Percentiles rank a stretch among this genome's conserved stretches.
phyloP scores from a whole-genome alignment of 768 basidiomycete genomes.

The Chlorophyllum brunneum region DNA sequence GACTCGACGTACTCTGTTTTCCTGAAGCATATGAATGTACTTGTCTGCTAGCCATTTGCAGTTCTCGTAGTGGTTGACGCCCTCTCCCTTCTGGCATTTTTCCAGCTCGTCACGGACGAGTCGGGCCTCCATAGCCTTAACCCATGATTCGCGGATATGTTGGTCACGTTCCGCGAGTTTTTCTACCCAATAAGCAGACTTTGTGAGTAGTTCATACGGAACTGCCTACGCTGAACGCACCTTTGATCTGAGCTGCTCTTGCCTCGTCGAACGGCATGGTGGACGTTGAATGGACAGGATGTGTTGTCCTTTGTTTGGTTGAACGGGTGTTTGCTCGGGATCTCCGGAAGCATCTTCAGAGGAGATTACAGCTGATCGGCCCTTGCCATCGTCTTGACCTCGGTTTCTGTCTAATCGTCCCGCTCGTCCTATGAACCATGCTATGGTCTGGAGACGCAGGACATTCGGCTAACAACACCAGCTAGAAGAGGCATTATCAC shows the following conservation, averaged over 20 bases:
- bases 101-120: slow-evolving; percentile 84
- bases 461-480: not conserved
- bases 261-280: slow-evolving; percentile 39
- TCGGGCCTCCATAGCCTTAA: slow-evolving; percentile 89
- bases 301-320: slow-evolving; percentile 24
- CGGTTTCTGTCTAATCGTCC: not conserved
- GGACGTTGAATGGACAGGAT: slow-evolving; percentile 18
- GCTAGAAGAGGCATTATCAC: not conserved
- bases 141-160: slow-evolving; percentile 87
- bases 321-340: slow-evolving; percentile 7
- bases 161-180: slow-evolving; percentile 68
- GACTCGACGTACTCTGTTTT: slow-evolving; percentile 64
- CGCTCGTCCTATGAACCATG: not conserved
- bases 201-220: not conserved
- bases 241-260: slow-evolving; percentile 40
- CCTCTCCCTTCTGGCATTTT: slow-evolving; percentile 87
- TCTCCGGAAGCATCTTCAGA: slow-evolving; percentile 12
- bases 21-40: slow-evolving; percentile 74
- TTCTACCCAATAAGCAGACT: slow-evolving; percentile 32
- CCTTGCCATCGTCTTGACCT: not conserved
- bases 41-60: slow-evolving; percentile 84
- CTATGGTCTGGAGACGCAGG: not conserved
- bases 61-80: slow-evolving; percentile 87
- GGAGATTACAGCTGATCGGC: not conserved
- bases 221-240: slow-evolving; percentile 23